A percentile compares a stretch with the other conserved stretches of the same genome.
These are phyloP conservation scores for Gigaspora rosea DNA, from an alignment of 192 early-diverging fungal genomes.

Conservation along the genomic window DNA sequence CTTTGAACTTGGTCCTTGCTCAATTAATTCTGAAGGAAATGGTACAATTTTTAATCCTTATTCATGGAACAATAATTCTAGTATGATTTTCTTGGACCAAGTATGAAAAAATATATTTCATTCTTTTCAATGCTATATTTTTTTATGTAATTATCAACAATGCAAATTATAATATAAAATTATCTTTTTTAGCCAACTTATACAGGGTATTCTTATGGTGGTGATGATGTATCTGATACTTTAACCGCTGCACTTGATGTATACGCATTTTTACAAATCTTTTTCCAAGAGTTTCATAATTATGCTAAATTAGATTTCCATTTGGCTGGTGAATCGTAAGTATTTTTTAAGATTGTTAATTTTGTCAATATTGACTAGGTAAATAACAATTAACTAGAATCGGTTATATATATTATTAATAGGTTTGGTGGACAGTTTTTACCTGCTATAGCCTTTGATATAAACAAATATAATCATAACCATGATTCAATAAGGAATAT, in stretches of 20 bases:
- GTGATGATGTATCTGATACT: slow-evolving; percentile 69
- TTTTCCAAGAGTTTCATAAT: slow-evolving; percentile 84
- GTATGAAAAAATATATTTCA: slow-evolving; percentile 32
- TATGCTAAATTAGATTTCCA: slow-evolving; percentile 81
- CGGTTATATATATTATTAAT: not conserved
- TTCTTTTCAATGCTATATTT: not conserved
- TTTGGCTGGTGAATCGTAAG: slow-evolving; percentile 78
- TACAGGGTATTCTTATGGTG: slow-evolving; percentile 91
- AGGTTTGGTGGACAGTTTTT: slow-evolving; percentile 90
- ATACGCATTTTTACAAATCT: slow-evolving; percentile 91
- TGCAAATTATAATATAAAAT: slow-evolving; percentile 10
- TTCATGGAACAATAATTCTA: slow-evolving; percentile 92
- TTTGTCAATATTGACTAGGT: too few species aligned
- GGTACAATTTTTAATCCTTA: slow-evolving; percentile 66
- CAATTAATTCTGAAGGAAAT: slow-evolving; percentile 73
- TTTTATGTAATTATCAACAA: slow-evolving; percentile 5
- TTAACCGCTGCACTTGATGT: slow-evolving; percentile 81
- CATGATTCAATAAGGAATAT: slow-evolving; percentile 34
- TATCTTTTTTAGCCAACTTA: slow-evolving; percentile 69
- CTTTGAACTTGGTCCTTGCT: slow-evolving; percentile 89
- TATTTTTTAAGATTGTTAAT: slow-evolving; percentile 29
- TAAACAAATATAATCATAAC: slow-evolving; percentile 73
- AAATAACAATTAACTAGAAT: slow-evolving; percentile 1
- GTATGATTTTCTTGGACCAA: slow-evolving; percentile 83
- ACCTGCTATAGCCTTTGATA: slow-evolving; percentile 83